These are phyloP conservation scores for Colletotrichum orchidophilum DNA, from an alignment of 2,329 filamentous ascomycete genomes.

Conservation along the genomic window DNA sequence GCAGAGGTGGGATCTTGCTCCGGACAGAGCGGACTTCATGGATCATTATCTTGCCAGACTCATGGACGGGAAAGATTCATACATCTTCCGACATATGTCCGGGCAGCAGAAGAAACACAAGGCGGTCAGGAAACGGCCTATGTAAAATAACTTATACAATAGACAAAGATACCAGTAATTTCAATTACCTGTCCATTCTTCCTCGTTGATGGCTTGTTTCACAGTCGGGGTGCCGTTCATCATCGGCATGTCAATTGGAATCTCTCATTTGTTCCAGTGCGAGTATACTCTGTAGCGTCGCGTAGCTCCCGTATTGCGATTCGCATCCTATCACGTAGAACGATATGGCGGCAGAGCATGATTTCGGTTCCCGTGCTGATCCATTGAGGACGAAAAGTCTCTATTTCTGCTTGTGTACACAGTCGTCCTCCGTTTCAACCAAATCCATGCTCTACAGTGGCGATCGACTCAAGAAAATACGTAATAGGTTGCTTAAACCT, in stretches of 20 bases:
- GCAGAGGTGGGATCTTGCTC: conserved; percentile 56
- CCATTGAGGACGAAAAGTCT: conserved; percentile 37
- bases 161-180: conserved; percentile 33
- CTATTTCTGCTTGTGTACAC: conserved; percentile 47
- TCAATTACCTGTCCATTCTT: not conserved
- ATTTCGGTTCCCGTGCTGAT: not conserved
- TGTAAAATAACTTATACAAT: conserved; percentile 10
- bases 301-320: not conserved
- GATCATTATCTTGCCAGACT: conserved; percentile 55
- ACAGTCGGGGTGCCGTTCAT: not conserved
- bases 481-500: conserved; percentile 43
- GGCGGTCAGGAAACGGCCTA: not conserved
- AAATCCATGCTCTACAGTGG: conserved; percentile 33
- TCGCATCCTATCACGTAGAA: not conserved
- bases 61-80: conserved; percentile 43
- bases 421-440: conserved; percentile 38
- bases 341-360: not conserved
- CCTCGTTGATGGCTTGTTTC: not conserved
- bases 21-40: conserved; percentile 56
- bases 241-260: not conserved
- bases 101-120: not conserved
- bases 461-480: conserved; percentile 27
- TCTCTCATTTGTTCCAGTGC: no score
- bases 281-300: not conserved
- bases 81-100: not conserved